Percentiles rank a stretch among this genome's conserved stretches.
phyloP scores from a whole-genome alignment of 352 stramenopile genomes.

The Phytophthora crassamura region DNA sequence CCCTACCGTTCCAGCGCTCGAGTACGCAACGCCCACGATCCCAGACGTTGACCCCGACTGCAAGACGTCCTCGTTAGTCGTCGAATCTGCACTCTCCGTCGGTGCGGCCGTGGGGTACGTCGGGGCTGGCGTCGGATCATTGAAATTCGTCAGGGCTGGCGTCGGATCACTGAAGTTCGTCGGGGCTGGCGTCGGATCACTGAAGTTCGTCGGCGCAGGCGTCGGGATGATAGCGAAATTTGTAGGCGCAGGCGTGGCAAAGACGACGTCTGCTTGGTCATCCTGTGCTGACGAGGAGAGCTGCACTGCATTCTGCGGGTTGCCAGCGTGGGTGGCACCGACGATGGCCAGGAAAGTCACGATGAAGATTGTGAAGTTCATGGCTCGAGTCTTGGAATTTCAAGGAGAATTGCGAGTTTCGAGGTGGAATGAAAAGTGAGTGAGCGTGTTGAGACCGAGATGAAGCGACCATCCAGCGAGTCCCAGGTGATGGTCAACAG shows the following conservation, averaged over 20 bases:
- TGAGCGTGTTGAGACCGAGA: not conserved
- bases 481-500: too few relatives aligned
- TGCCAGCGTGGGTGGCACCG: slow-evolving; percentile 26
- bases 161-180: too few relatives aligned
- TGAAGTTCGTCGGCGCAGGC: slow-evolving; percentile 27
- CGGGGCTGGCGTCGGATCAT: too few relatives aligned
- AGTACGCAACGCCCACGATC: slow-evolving; percentile 19
- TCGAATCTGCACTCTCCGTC: slow-evolving; percentile 20
- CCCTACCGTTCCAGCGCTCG: slow-evolving; percentile 27
- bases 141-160: too few relatives aligned
- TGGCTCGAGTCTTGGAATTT: slow-evolving; percentile 19
- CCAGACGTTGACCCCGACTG: slow-evolving; percentile 14
- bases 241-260: slow-evolving; percentile 21
- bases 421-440: slow-evolving; percentile 42
- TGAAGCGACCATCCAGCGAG: slow-evolving; percentile 1
- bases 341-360: slow-evolving; percentile 39
- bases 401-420: slow-evolving; percentile 17
- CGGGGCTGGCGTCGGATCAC: slow-evolving; percentile 20
- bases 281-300: slow-evolving; percentile 21
- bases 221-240: slow-evolving; percentile 16
- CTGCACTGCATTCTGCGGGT: slow-evolving; percentile 20
- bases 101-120: slow-evolving; percentile 30
- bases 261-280: slow-evolving; percentile 3
- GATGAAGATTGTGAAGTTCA: slow-evolving; percentile 53
- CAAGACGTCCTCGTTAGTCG: slow-evolving; percentile 1